Conservation (phyloP, 108 stramenopile genomes). For the Nitzschia sp. region DNA sequence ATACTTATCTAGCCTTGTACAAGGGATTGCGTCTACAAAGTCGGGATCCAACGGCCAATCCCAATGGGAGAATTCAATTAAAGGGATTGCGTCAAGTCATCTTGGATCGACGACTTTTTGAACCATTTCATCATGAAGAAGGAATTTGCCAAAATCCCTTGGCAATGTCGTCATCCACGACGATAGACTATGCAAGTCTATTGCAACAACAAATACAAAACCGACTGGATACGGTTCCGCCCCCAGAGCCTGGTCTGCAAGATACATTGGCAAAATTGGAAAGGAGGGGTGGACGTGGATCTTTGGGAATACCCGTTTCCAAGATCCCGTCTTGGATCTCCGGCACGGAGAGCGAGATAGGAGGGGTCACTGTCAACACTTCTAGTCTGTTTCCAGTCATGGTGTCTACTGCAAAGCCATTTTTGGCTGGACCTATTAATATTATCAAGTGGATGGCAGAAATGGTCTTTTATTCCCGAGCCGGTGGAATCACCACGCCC, state of each 20-base stretch:
- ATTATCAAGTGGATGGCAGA: constrained; percentile 27
- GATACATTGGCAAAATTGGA: not conserved
- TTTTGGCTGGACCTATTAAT: constrained; percentile 15
- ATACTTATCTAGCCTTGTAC: constrained; percentile 18
- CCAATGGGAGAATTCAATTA: not conserved
- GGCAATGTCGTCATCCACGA: not conserved
- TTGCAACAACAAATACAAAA: constrained; percentile 9
- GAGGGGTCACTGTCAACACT: constrained; percentile 2
- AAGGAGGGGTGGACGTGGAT: not conserved
- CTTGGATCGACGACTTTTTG: not conserved
- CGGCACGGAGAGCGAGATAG: not conserved
- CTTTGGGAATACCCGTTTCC: constrained; percentile 1
- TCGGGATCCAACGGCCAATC: not conserved
- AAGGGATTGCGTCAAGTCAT: not conserved
- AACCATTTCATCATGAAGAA: too few species aligned
- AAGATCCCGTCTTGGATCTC: constrained; percentile 7
- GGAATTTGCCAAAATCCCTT: too few species aligned
- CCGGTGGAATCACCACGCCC: constrained; percentile 3
- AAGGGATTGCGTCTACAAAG: not conserved
- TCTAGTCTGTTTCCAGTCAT: constrained; percentile 7
- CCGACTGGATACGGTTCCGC: constrained; percentile 5
- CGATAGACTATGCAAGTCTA: too few species aligned
- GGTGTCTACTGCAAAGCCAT: not conserved
- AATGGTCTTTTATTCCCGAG: constrained; percentile 29
- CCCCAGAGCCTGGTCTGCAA: constrained; percentile 11